Conservation (phyloP, 345 rosid genomes). For the Arabis alpina region DNA sequence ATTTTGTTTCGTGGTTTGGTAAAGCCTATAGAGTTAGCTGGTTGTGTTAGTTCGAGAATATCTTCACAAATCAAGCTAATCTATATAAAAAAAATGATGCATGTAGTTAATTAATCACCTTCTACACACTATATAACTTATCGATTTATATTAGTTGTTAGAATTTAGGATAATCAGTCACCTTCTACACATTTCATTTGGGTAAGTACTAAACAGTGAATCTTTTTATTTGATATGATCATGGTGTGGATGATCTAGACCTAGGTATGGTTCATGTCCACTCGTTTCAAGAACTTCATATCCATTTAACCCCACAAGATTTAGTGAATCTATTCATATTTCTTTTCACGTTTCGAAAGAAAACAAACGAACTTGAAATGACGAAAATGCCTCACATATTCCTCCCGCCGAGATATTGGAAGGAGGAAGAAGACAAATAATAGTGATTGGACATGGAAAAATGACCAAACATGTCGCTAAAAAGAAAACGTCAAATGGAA, state of each 20-base stretch:
- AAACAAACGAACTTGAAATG: constrained; percentile 10
- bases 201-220: no score
- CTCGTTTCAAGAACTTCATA: constrained; percentile 26
- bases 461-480: constrained; percentile 3
- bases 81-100: not conserved
- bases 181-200: no score
- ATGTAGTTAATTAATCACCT: not conserved
- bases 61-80: not conserved
- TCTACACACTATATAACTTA: no score
- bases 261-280: constrained; percentile 30
- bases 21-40: constrained; percentile 14
- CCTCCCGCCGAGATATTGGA: constrained; percentile 25
- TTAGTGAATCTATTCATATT: constrained; percentile 30
- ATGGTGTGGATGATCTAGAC: constrained; percentile 9
- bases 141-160: no score
- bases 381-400: constrained; percentile 7
- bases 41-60: constrained; percentile 2
- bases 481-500: not conserved
- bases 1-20: constrained; percentile 28
- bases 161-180: no score
- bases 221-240: not conserved
- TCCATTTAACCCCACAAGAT: constrained; percentile 36
- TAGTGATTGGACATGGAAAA: constrained; percentile 29
- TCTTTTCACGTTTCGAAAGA: constrained; percentile 32
- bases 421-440: not conserved